Evolutionary conservation across 495 filamentous ascomycete species (phyloP), one percentile per base, ranked within the genome.

Genomic region (Penicillium taxi): DNA sequence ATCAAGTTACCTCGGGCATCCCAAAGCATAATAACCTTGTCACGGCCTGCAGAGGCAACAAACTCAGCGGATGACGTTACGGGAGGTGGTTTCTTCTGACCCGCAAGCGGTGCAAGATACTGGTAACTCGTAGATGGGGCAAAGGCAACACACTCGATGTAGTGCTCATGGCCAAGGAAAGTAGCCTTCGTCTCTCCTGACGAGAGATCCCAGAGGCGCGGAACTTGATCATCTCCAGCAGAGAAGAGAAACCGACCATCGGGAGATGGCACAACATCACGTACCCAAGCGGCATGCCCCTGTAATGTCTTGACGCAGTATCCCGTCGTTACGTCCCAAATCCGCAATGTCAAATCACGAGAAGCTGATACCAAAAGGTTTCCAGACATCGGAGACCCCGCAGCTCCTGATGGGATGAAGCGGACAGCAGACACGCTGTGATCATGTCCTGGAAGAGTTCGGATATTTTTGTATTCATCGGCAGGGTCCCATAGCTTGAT

Each of bases 401-500:
- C 63, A 9, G 64, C 83, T n/a, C 83, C 86, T 9, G 81, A 84
- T 11, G 90, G 87, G 18, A 96, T 81, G 57, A 96, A 96, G 6
- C 87, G 80, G 5, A 96, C 79, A 6, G 86, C 81, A 42, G 82
- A 89, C 31, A 96, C 86, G 37, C 80, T 87, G 56, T 96, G 90
- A 47, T 98, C 91, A 58, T 98, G 91, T 6, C 91, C 91, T 1
- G 82, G 81, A 4, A 98, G 73, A 0, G 89, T 98, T 26, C 90
- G 77, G 39, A 94, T 90, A 52, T 95, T 94, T 50, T 94, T 93
- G 65, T 96, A 96, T 26, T 93, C 86, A 49, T 95, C 84, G 14
- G 74, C 78, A 2, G 91, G 91, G 41, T 96, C 89, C 91, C 91
- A 98, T 6, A 98, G 59, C 54, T 96, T 98, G 63, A 96, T 94